phyloP scores from a whole-genome alignment of 1,284 basidiomycete genomes.

The Moesziomyces globuligerus region DNA sequence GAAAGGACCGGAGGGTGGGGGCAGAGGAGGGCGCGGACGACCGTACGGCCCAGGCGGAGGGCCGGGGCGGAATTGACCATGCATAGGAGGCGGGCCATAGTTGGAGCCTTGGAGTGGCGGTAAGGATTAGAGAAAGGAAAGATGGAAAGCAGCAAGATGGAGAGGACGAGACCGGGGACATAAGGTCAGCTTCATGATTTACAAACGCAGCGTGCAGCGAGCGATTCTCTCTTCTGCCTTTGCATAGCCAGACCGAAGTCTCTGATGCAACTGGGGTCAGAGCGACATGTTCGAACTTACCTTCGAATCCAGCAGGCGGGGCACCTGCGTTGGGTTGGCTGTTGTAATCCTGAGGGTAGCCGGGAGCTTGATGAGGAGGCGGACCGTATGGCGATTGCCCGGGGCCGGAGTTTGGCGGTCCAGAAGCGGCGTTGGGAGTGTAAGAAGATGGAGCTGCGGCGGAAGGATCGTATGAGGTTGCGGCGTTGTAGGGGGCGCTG shows the following conservation, averaged over 20 bases:
- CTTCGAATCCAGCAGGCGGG: conserved; percentile 14
- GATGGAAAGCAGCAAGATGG: too few species aligned
- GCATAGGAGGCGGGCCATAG: conserved; percentile 16
- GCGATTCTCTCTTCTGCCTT: too few species aligned
- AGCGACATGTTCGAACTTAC: too few species aligned
- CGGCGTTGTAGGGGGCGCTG: conserved; percentile 15
- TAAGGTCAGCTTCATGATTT: too few species aligned
- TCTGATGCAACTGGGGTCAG: too few species aligned
- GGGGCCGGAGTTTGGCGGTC: conserved; percentile 7
- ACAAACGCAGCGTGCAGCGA: too few species aligned
- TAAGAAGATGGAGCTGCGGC: background rate
- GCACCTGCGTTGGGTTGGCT: conserved; percentile 1
- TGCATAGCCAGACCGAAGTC: too few species aligned
- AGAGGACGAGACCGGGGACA: too few species aligned
- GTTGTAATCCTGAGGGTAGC: conserved; percentile 24
- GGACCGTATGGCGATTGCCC: conserved; percentile 19
- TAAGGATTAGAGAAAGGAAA: too few species aligned
- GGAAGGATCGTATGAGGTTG: conserved; percentile 17
- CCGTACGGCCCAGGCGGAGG: conserved; percentile 17
- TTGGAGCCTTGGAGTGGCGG: too few species aligned
- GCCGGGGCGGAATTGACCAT: conserved; percentile 15
- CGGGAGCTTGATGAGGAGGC: conserved; percentile 13
- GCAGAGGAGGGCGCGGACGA: conserved; percentile 19
- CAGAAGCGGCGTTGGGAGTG: background rate
- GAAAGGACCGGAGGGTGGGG: background rate